Percentiles rank a stretch among this genome's conserved stretches.
Conservation (phyloP, 352 stramenopile genomes). For the Peronosclerospora sorghi region DNA sequence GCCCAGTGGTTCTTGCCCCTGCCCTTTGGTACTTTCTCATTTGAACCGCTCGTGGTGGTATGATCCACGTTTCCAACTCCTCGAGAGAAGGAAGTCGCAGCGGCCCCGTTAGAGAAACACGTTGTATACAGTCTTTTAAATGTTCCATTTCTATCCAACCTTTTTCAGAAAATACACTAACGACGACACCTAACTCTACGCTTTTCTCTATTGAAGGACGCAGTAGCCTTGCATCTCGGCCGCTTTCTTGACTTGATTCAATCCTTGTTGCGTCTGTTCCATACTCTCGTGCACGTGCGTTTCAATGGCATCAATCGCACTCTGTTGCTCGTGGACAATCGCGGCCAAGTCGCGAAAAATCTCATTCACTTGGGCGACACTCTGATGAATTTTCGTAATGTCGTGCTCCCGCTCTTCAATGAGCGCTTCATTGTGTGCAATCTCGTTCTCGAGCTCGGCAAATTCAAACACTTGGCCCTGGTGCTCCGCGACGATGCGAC, state of each 20-base stretch:
- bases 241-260: slow-evolving; percentile 79
- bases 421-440: slow-evolving; percentile 80
- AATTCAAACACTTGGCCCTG: slow-evolving; percentile 73
- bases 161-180: too few relatives aligned
- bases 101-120: too few relatives aligned
- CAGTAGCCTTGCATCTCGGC: slow-evolving; percentile 67
- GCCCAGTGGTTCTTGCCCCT: too few relatives aligned
- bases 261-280: slow-evolving; percentile 71
- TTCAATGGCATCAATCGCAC: slow-evolving; percentile 78
- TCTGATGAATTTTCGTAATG: slow-evolving; percentile 82
- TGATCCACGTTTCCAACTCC: too few relatives aligned
- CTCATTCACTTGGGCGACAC: slow-evolving; percentile 85
- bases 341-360: slow-evolving; percentile 83
- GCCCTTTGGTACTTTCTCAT: too few relatives aligned
- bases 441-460: slow-evolving; percentile 72
- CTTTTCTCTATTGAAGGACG: slow-evolving; percentile 41
- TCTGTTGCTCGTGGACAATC: slow-evolving; percentile 81
- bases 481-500: slow-evolving; percentile 52
- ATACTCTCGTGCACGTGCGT: slow-evolving; percentile 76
- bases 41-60: too few relatives aligned
- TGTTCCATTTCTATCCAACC: too few relatives aligned
- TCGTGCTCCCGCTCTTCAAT: slow-evolving; percentile 85
- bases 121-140: too few relatives aligned
- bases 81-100: too few relatives aligned
- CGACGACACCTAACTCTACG: background rate